A percentile compares a stretch with the other conserved stretches of the same genome.
Conservation (phyloP, 1,284 basidiomycete genomes). For the Ustilago nuda region DNA sequence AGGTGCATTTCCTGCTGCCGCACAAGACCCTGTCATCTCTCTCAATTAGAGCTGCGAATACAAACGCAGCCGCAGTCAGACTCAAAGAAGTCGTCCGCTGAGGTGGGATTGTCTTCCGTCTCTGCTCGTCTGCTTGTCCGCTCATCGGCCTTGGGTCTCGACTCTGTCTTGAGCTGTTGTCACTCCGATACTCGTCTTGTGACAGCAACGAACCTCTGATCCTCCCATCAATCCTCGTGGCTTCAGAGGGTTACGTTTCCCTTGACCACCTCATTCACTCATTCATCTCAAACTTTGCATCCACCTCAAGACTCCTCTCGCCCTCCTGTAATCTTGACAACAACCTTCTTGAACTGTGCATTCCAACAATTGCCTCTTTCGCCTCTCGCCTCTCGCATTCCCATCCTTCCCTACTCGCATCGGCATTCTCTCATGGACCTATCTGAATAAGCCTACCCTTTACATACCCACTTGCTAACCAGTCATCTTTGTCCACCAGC, state of each 20-base stretch:
- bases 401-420: background rate
- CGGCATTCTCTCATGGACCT: background rate
- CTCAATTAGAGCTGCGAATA: background rate
- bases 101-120: background rate
- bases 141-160: background rate
- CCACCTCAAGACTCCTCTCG: background rate
- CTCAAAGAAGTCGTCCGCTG: background rate
- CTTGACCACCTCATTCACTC: background rate
- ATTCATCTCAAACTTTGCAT: background rate
- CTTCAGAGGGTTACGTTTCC: background rate
- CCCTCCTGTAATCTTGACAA: slow-evolving; percentile 21
- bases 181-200: background rate
- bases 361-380: background rate
- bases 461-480: background rate
- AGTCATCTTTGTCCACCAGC: background rate
- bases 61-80: background rate
- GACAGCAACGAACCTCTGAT: slow-evolving; percentile 1
- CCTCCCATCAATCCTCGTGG: background rate
- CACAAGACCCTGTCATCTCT: slow-evolving; percentile 4
- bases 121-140: slow-evolving; percentile 1
- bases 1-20: background rate
- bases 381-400: background rate
- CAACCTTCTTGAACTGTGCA: background rate
- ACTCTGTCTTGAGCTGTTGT: background rate
- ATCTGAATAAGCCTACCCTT: background rate